These are phyloP conservation scores for Pseudozyma thailandica DNA, from an alignment of 1,284 basidiomycete genomes.

Conservation along the genomic window DNA sequence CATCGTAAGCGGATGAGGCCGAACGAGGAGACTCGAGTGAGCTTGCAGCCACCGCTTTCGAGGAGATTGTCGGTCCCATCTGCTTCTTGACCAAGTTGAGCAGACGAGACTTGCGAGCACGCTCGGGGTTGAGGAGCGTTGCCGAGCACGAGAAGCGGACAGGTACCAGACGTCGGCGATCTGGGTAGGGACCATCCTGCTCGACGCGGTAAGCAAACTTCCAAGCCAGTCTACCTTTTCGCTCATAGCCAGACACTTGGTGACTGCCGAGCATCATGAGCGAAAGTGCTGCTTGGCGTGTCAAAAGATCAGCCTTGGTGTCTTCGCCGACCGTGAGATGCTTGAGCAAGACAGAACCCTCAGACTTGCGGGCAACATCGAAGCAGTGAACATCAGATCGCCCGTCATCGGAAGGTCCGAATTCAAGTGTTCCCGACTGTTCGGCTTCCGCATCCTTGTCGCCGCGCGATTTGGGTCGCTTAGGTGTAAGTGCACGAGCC, in stretches of 20 bases:
- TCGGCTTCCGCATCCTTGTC: constrained; percentile 48
- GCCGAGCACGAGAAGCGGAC: constrained; percentile 56
- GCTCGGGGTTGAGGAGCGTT: constrained; percentile 51
- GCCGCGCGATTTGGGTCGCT: constrained; percentile 38
- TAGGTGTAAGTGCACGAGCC: constrained; percentile 24
- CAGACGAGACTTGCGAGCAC: constrained; percentile 53
- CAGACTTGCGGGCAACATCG: constrained; percentile 12
- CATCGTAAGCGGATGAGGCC: constrained; percentile 1
- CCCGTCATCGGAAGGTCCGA: constrained; percentile 18
- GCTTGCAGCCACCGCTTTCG: constrained; percentile 21
- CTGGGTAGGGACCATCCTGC: constrained; percentile 3
- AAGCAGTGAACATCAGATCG: constrained; percentile 6
- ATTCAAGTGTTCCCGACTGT: constrained; percentile 46
- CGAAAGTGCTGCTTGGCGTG: constrained; percentile 54
- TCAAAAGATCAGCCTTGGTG: constrained; percentile 54
- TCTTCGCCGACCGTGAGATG: constrained; percentile 58
- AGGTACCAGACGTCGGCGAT: constrained; percentile 26
- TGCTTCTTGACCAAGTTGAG: constrained; percentile 58
- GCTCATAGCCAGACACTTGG: constrained; percentile 55
- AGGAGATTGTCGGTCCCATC: constrained; percentile 46
- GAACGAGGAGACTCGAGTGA: constrained; percentile 15
- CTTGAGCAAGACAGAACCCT: constrained; percentile 37
- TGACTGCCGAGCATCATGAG: constrained; percentile 39
- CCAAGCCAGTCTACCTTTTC: constrained; percentile 56
- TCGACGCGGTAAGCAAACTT: constrained; percentile 53